Evolutionary conservation across 208 protist species (phyloP).

Genomic region (Histomonas meleagridis): DNA sequence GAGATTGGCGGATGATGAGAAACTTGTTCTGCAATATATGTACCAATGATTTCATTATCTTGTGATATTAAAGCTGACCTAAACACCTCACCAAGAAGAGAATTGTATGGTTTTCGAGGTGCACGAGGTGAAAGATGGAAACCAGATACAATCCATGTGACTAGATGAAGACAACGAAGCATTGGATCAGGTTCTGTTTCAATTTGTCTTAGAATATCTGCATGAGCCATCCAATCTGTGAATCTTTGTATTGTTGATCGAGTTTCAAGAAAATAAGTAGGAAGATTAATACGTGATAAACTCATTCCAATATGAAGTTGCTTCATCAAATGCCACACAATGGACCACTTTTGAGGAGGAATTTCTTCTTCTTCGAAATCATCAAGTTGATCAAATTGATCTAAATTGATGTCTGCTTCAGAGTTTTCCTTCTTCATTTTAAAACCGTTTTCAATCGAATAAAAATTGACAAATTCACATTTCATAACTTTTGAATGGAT

Average conservation of each 20-base stretch:
- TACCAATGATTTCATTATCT: conserved; percentile 26
- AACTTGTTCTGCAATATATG: conserved; percentile 53
- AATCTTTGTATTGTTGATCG: conserved; percentile 67
- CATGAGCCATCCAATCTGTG: conserved; percentile 60
- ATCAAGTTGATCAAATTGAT: too few species aligned
- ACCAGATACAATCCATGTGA: conserved; percentile 38
- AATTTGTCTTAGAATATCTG: conserved; percentile 40
- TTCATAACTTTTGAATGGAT: too few species aligned
- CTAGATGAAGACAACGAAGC: conserved; percentile 41
- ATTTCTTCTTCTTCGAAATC: too few species aligned
- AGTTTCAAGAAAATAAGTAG: conserved; percentile 71
- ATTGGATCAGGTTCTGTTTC: conserved; percentile 35
- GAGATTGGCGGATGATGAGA: conserved; percentile 69
- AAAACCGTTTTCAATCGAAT: too few species aligned
- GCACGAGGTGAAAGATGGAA: background rate
- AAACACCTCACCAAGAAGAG: conserved; percentile 69
- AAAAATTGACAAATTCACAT: too few species aligned
- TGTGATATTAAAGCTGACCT: conserved; percentile 48
- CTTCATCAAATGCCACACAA: conserved; percentile 41
- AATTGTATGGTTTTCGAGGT: conserved; percentile 68
- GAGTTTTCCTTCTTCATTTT: too few species aligned
- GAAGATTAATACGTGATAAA: conserved; percentile 59
- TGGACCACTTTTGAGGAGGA: background rate
- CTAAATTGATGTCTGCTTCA: too few species aligned
- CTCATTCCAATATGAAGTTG: conserved; percentile 59